Conservation (phyloP, 108 stramenopile genomes). For the Stephanodiscus minutulus region DNA sequence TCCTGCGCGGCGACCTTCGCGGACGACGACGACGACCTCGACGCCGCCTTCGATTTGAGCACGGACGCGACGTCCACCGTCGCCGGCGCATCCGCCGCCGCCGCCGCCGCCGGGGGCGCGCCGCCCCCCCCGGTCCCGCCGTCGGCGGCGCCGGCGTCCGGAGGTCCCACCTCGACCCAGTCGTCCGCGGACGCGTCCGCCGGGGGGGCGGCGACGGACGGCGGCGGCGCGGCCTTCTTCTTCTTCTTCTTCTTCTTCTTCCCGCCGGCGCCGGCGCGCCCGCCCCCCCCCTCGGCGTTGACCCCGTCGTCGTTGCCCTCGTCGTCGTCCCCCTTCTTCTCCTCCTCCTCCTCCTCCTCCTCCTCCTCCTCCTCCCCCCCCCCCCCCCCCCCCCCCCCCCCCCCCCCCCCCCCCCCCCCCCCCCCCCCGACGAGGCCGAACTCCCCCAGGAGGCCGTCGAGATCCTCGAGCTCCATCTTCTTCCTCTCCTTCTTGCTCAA, state of each 20-base stretch:
- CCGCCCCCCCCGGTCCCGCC: conserved; percentile 2
- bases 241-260: conserved; percentile 52
- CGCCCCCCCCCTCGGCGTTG: conserved; percentile 6
- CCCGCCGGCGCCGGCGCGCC: neutral
- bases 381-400: neutral
- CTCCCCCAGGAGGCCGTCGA: conserved; percentile 47
- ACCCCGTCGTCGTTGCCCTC: conserved; percentile 3
- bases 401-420: neutral
- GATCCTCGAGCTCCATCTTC: conserved; percentile 37
- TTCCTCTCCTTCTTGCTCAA: conserved; percentile 50
- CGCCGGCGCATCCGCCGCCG: neutral
- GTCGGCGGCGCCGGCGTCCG: conserved; percentile 3
- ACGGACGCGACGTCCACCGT: conserved; percentile 46
- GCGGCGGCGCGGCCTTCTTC: conserved; percentile 5
- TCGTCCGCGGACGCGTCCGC: conserved; percentile 24
- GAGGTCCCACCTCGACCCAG: conserved; percentile 30
- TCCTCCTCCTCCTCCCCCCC: neutral
- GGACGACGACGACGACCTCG: conserved; percentile 29
- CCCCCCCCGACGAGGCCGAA: conserved; percentile 22
- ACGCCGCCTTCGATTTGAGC: conserved; percentile 30
- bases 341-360: conserved; percentile 21
- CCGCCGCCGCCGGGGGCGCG: neutral
- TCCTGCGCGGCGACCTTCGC: conserved; percentile 27
- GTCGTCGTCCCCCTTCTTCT: conserved; percentile 26
- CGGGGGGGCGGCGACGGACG: conserved; percentile 2